A percentile compares a stretch with the other conserved stretches of the same genome.
Evolutionary conservation across 148 eudicot species (phyloP).

Genomic region (Polygonum maritimum): DNA sequence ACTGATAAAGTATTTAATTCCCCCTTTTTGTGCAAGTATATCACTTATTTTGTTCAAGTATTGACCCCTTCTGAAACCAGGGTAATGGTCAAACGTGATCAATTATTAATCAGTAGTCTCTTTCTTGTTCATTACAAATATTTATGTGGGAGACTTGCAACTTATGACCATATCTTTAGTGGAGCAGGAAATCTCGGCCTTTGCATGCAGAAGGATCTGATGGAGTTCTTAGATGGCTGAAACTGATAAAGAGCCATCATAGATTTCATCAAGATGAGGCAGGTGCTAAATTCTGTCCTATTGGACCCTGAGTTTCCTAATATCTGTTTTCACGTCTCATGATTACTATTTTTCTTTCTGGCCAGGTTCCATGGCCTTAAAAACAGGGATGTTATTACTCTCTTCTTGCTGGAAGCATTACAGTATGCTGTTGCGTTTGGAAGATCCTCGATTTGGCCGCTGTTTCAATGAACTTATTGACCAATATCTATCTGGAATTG

Average conservation of each 20-base stretch:
- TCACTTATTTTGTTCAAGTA: not conserved
- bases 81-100: not conserved
- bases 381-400: constrained; percentile 48
- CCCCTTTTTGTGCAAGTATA: not conserved
- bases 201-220: constrained; percentile 66
- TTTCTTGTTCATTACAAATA: not conserved
- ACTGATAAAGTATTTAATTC: not conserved
- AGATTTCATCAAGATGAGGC: constrained; percentile 26
- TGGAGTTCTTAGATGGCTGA: constrained; percentile 58
- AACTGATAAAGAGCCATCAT: constrained; percentile 27
- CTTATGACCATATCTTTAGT: constrained; percentile 28
- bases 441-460: constrained; percentile 32
- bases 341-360: not conserved
- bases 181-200: constrained; percentile 69
- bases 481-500: constrained; percentile 68
- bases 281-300: constrained; percentile 27
- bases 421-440: constrained; percentile 50
- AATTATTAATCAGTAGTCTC: not conserved
- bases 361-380: constrained; percentile 35
- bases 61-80: not conserved
- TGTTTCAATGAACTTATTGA: constrained; percentile 39
- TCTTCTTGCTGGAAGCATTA: constrained; percentile 91
- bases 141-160: not conserved
- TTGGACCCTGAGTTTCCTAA: not conserved
- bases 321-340: constrained; percentile 1